Evolutionary conservation across 2,329 filamentous ascomycete genomes (phyloP), one percentile per base, ranked within the genome.

Genomic region (Botryotinia convoluta): DNA sequence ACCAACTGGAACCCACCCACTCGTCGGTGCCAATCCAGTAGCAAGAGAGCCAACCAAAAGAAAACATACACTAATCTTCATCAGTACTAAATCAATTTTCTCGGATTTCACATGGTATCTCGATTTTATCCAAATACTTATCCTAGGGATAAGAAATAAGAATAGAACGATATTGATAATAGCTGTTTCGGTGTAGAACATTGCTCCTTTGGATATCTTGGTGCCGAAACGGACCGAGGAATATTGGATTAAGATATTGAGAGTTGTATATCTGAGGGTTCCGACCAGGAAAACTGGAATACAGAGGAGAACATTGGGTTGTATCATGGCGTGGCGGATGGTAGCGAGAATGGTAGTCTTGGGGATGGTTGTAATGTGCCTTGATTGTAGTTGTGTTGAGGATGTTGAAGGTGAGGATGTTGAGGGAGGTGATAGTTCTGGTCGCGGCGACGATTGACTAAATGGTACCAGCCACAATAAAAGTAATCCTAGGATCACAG

Each of bases 211-310:
- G 1, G 79, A 80, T 29, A 81, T 78, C 37, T 75, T 77, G 9
- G 77, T 60, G 5, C 71, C 63, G 51, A 81, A 81, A 26, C 77
- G 78, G n/a, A 80, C 69, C 4, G 78, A 78, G 0, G 79, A 78
- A 54, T 81, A 81, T 72, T 81, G 79, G 16, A 81, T 80, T 3
- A 81, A 67, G 16, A 80, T 72, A 32, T 77, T 78, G 44, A 81
- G 76, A 32, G 77, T 80, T 37, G 79, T 77, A 60, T 79, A 81
- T 45, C 79, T 71, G 14, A 80, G 76, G 16, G 78, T 79, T 0
- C 78, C 79, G 9, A 81, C 78, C 5, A 81, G 74, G 65, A 81
- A 80, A 18, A 80, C 76, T 5, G 79, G 79, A 32, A 79, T 73
- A 4, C 74, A 75, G 32, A 80, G 69, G 16, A 76, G 57, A 4